Conservation (phyloP, 805 yeast species). For the Saccharomycopsis javanensis region DNA sequence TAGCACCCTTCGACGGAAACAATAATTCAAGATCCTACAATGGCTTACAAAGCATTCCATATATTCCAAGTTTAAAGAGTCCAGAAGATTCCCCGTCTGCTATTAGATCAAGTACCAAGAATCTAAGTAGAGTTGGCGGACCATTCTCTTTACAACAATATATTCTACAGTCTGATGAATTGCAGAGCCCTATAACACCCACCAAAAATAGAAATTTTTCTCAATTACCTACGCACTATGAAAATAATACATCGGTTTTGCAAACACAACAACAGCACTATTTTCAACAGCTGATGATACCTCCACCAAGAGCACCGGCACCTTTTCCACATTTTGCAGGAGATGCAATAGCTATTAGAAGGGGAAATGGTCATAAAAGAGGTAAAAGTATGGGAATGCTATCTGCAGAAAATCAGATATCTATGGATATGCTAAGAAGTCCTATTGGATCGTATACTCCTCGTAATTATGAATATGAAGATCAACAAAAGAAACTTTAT, state of each 20-base stretch:
- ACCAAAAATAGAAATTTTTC: conserved; percentile 7
- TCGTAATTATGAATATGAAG: neutral
- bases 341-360: conserved; percentile 1
- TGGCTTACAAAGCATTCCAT: neutral
- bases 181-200: conserved; percentile 7
- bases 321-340: conserved; percentile 31
- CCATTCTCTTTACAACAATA: conserved; percentile 1
- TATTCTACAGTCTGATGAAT: neutral
- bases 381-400: conserved; percentile 19
- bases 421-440: neutral
- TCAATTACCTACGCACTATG: conserved; percentile 44
- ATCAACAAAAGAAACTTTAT: neutral
- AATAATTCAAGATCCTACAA: neutral
- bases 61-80: conserved; percentile 10
- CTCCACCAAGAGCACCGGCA: conserved; percentile 38
- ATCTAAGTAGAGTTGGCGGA: neutral
- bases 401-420: neutral
- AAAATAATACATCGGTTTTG: conserved; percentile 24
- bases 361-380: conserved; percentile 12
- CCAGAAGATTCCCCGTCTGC: conserved; percentile 15
- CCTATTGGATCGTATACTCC: neutral
- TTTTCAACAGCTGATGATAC: conserved; percentile 24
- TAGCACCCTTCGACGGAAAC: neutral
- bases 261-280: neutral
- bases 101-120: conserved; percentile 3